Evolutionary conservation across 768 basidiomycete species (phyloP).

Genomic region (Russula sp.): DNA sequence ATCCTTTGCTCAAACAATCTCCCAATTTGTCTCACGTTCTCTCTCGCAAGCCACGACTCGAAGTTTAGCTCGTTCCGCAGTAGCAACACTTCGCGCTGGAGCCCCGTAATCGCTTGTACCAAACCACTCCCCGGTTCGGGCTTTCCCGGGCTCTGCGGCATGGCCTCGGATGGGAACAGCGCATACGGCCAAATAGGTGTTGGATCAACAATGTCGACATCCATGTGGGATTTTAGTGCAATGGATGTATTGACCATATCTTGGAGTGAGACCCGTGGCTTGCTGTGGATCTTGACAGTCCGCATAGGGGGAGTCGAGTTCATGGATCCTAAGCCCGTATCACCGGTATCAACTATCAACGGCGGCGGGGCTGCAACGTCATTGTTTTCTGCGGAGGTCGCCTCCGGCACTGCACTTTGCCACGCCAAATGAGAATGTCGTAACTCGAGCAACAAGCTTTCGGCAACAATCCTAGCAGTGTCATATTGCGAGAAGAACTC

Average conservation of each 20-base stretch:
- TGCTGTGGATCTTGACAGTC: conserved; percentile 20
- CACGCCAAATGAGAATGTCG: conserved; percentile 23
- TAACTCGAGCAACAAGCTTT: conserved; percentile 26
- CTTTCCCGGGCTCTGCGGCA: conserved; percentile 19
- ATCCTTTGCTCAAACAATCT: conserved; percentile 72
- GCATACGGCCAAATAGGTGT: conserved; percentile 51
- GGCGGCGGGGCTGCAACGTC: not conserved
- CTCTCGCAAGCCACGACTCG: conserved; percentile 77
- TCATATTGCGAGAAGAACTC: conserved; percentile 25
- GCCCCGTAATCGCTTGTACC: conserved; percentile 60
- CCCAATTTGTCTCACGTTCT: conserved; percentile 81
- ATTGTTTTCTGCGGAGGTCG: not conserved
- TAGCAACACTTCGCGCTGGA: conserved; percentile 74
- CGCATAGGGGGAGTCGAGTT: conserved; percentile 24
- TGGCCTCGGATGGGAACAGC: conserved; percentile 40
- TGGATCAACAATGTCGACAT: conserved; percentile 57
- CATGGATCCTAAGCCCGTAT: conserved; percentile 5
- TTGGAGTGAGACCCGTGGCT: conserved; percentile 54
- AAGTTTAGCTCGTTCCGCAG: conserved; percentile 82
- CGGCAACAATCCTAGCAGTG: conserved; percentile 26
- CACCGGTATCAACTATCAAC: conserved; percentile 17
- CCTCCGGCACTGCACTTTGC: not conserved
- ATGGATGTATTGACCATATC: conserved; percentile 73
- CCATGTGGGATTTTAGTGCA: conserved; percentile 66
- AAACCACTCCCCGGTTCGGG: conserved; percentile 46